Percentiles rank a stretch among this genome's conserved stretches.
Evolutionary conservation across 805 yeast genomes (phyloP).

Genomic region (Isabelozyma rhagii): DNA sequence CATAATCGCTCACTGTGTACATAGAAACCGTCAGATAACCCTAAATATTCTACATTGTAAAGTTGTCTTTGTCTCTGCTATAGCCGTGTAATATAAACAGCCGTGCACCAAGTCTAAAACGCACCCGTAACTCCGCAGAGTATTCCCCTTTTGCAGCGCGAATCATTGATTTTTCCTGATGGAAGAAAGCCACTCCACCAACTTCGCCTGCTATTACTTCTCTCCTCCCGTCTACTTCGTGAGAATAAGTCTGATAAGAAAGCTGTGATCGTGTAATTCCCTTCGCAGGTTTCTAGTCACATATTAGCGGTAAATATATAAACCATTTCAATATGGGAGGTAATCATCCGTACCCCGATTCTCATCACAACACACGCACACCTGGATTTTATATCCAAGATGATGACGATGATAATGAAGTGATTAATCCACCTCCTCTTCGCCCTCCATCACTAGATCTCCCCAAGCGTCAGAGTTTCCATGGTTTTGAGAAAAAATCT

Average conservation of each 20-base stretch:
- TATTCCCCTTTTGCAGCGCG: not conserved
- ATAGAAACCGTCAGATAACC: no score
- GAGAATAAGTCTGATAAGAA: no score
- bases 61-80: no score
- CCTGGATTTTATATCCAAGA: not conserved
- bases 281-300: no score
- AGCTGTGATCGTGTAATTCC: no score
- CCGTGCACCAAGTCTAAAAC: not conserved
- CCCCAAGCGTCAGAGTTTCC: not conserved
- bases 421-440: not conserved
- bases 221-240: no score
- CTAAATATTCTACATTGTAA: no score
- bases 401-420: not conserved
- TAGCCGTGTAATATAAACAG: not conserved
- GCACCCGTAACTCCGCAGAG: not conserved
- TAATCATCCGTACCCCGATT: no score
- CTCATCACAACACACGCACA: not conserved
- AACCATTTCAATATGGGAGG: no score
- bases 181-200: not conserved
- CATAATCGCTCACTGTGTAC: not conserved
- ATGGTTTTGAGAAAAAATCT: not conserved
- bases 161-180: not conserved
- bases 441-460: not conserved
- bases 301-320: no score
- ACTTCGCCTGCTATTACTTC: no score